A percentile compares a stretch with the other conserved stretches of the same genome.
Evolutionary conservation across 2,329 filamentous ascomycete genomes (phyloP).

Genomic region (Neonectria faginata): DNA sequence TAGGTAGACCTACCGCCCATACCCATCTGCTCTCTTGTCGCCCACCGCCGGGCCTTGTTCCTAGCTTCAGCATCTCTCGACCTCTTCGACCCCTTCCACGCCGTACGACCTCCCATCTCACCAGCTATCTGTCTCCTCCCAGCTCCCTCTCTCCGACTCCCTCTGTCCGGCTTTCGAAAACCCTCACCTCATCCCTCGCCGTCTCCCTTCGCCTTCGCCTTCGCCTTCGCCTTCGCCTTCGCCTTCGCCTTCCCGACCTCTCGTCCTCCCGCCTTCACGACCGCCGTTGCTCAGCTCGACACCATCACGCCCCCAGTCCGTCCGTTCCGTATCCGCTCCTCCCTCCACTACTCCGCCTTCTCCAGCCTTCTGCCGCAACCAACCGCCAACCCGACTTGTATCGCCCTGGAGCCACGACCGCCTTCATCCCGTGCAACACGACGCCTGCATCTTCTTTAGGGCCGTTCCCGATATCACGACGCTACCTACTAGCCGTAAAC

Average conservation of each 20-base stretch:
- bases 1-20: slow-evolving; percentile 17
- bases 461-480: slow-evolving; percentile 28
- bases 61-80: slow-evolving; percentile 24
- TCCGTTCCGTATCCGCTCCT: slow-evolving; percentile 34
- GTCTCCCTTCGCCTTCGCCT: slow-evolving; percentile 2
- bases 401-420: slow-evolving; percentile 17
- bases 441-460: slow-evolving; percentile 10
- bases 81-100: slow-evolving; percentile 22
- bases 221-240: too few species aligned
- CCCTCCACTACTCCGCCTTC: slow-evolving; percentile 34
- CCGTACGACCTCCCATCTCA: slow-evolving; percentile 8
- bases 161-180: slow-evolving; percentile 1
- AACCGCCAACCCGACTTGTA: slow-evolving; percentile 23
- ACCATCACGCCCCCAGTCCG: slow-evolving; percentile 36
- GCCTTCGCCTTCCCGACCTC: slow-evolving; percentile 11
- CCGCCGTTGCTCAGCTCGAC: slow-evolving; percentile 22
- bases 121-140: neutral
- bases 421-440: slow-evolving; percentile 4
- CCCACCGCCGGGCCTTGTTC: slow-evolving; percentile 29
- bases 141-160: slow-evolving; percentile 3
- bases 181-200: slow-evolving; percentile 5
- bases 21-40: slow-evolving; percentile 25
- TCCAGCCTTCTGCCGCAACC: slow-evolving; percentile 34
- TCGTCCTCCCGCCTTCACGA: slow-evolving; percentile 11
- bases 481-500: slow-evolving; percentile 29